Conservation (phyloP, 78 protist genomes). For the Emiliania huxleyi region DNA sequence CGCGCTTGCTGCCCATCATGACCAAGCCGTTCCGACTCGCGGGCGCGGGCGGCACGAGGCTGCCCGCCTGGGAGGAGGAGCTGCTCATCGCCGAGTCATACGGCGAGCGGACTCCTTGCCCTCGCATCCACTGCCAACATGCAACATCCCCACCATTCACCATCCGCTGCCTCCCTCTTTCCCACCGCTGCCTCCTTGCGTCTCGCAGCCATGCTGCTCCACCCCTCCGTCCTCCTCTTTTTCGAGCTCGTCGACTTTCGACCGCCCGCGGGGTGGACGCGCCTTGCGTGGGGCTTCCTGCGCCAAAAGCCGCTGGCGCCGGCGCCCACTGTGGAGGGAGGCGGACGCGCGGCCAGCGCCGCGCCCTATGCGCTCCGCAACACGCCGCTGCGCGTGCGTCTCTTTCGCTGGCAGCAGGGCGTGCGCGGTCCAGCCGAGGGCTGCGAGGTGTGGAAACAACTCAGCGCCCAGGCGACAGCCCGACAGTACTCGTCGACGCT, state of each 20-base stretch:
- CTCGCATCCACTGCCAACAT: too few relatives aligned
- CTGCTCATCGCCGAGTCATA: background rate
- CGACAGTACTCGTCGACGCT: background rate
- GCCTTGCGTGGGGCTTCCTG: background rate
- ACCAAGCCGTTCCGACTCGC: background rate
- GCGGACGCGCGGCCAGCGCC: background rate
- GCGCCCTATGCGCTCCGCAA: background rate
- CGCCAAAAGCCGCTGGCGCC: background rate
- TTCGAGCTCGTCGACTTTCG: background rate
- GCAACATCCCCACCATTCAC: too few relatives aligned
- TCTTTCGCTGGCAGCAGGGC: background rate
- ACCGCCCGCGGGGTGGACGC: background rate
- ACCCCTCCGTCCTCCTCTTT: background rate
- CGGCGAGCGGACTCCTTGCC: too few relatives aligned
- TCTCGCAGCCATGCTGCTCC: too few relatives aligned
- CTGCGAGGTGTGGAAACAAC: background rate
- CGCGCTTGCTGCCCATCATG: background rate
- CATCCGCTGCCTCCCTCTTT: too few relatives aligned
- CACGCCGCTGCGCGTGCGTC: slow-evolving; percentile 8
- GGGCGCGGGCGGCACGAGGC: background rate
- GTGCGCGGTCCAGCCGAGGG: background rate
- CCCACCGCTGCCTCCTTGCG: too few relatives aligned
- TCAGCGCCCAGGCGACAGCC: background rate
- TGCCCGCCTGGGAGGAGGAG: slow-evolving; percentile 2
- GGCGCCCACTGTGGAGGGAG: background rate